Evolutionary conservation across 192 early-diverging fungal species (phyloP), one percentile per base, ranked within the genome.

Genomic region (Geranomyces variabilis): DNA sequence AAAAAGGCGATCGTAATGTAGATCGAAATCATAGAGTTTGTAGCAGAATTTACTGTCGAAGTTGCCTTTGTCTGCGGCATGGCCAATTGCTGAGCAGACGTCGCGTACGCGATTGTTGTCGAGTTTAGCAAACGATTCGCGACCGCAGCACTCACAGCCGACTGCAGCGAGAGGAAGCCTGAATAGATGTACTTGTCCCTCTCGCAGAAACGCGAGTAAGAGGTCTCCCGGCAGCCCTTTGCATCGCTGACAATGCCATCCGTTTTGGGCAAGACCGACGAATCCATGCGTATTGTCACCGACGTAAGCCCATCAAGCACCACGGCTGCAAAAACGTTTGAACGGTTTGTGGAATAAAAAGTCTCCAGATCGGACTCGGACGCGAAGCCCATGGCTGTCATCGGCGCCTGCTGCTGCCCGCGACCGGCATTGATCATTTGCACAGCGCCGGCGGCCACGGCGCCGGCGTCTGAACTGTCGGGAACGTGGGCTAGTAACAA

Each of bases 141-240:
- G 26, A 61, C 29, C 26, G 59, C 59, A 6, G 3, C 5, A 24
- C 29, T 33, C 2, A 61, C 15, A 28, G 59, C 19, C 5, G 26
- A 24, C 26, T 61, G 59, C 29, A 61, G 59, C 26, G 29, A 28
- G 5, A 61, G 59, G 31, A 61, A 61, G 7, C 59, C 59, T 6
- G 59, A 30, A 1, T 17, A 17, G 26, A 61, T n/a, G 17, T 61
- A 61, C 8, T 61, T 61, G 59, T 61, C 29, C 36, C 3, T 3
- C 36, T 41, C 36, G 10, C 36, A 41, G 10, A 10, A 3, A 41
- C 36, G 36, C 36, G 36, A 3, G 10, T 7, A 41, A 3, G 36
- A 41, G 36, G 36, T 3, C 10, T 41, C 36, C 10, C 36, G 36
- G 36, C 36, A 41, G 10, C 3, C 36, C 10, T 41, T 41, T 41